Base-by-base conservation (phyloP, 2,329 filamentous ascomycete species). In the Gnomoniopsis smithogilvyi region DNA sequence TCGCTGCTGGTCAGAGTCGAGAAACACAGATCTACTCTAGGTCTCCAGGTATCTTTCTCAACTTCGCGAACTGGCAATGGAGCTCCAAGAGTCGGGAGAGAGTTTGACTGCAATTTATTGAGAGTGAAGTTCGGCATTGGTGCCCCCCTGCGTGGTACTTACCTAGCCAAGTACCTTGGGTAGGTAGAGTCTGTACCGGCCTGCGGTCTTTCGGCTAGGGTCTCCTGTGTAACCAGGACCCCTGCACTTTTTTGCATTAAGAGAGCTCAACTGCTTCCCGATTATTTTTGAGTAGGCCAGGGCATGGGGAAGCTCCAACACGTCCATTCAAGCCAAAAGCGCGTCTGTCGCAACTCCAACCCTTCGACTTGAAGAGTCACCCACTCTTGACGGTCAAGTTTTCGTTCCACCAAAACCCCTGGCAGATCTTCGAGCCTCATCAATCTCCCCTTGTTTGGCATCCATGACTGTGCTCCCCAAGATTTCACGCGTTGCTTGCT, bases 401-500 rank as follows among this genome's bases (percentile, higher is more conserved):
- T 30, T 30, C 4, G 8, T 8, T 30, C 4, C 8, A 30, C 15
- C 19, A 3, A 12, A 2, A 15, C 26, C 30, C 48, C 36, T 26
- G 34, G 10, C 45, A 26, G 43, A 6, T 21, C n/a, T 45, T 26
- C 30, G 10, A 36, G 19, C 56, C 63, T 67, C 45, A 51, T 54
- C 53, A 47, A 26, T 51, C 41, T 54, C 51, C 14, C 30, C 24
- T 55, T 21, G 21, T 21, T 36, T 54, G 43, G 50, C 41, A 56
- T 61, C 57, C 56, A 64, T 64, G 63, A 59, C 54, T 54, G 59
- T 57, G 30, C 30, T 22, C 49, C 54, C 50, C 30, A 46, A 36
- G 46, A 24, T 46, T 36, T 46, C 58, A 49, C 54, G 60, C 60
- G 61, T 59, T 53, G 63, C 67, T 64, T 74, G 75, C 76, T 79